Conservation (phyloP, 2,329 filamentous ascomycete genomes). For the Fusarium brevicatenulatum region DNA sequence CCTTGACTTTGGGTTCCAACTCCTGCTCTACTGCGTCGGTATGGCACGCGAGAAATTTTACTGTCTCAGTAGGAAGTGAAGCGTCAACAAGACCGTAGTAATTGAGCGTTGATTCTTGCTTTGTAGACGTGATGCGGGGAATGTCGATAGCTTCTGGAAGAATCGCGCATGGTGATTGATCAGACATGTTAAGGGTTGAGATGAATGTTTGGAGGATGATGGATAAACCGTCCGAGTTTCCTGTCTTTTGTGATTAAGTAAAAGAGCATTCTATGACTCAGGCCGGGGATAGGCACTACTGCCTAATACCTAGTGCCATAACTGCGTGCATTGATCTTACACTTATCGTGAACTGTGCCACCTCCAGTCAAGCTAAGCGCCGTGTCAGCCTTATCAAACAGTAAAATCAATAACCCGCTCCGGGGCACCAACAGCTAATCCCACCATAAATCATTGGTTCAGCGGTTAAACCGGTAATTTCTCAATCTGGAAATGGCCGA, state of each 20-base stretch:
- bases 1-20: neutral
- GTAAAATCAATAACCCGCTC: neutral
- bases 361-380: neutral
- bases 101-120: neutral
- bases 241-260: accelerated
- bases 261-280: neutral
- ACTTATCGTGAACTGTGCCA: neutral
- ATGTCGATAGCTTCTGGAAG: neutral
- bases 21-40: neutral
- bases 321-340: neutral
- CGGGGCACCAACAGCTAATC: neutral
- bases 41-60: neutral
- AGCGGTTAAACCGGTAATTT: neutral
- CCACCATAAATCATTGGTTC: neutral
- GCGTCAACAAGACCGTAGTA: neutral
- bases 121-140: neutral
- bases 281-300: neutral
- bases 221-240: accelerated
- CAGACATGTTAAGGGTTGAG: neutral
- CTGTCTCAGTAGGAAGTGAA: neutral
- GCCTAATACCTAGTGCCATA: neutral
- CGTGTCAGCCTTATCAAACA: neutral
- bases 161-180: neutral
- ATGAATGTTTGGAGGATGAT: accelerated
- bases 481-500: conserved; percentile 10